Evolutionary conservation across 345 rosid species (phyloP).

Genomic region (Euphorbia lathyris): DNA sequence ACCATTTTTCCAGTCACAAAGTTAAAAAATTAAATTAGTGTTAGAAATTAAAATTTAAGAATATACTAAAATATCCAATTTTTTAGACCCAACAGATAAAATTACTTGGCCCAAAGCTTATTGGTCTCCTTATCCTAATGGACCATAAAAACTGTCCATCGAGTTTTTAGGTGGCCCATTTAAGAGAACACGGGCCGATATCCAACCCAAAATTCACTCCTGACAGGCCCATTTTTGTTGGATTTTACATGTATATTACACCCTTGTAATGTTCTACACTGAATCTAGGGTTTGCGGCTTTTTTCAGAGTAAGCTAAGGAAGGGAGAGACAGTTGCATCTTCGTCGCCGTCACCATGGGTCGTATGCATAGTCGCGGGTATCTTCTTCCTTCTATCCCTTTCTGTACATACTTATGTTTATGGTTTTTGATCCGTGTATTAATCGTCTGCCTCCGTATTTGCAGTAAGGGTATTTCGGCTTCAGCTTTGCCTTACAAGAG

Average conservation of each 20-base stretch:
- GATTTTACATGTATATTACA: background rate
- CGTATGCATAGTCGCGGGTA: conserved; percentile 87
- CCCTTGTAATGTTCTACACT: background rate
- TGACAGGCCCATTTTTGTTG: background rate
- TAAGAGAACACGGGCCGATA: background rate
- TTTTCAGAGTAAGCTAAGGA: conserved; percentile 12
- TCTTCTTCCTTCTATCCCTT: background rate
- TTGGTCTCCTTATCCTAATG: too few species aligned
- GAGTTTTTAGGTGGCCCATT: background rate
- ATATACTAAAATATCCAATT: too few species aligned
- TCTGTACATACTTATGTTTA: background rate
- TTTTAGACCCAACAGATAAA: too few species aligned
- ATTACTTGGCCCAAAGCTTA: too few species aligned
- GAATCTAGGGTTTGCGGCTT: conserved; percentile 17
- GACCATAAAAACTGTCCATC: background rate
- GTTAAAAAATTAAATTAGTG: too few species aligned
- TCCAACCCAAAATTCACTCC: background rate
- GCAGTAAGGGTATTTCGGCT: conserved; percentile 80
- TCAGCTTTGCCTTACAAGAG: conserved; percentile 87
- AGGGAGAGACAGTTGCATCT: background rate
- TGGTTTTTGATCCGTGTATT: background rate
- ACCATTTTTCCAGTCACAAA: too few species aligned
- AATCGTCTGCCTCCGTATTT: background rate
- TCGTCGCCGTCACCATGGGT: conserved; percentile 53
- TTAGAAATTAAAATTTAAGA: too few species aligned